Percentiles rank a stretch among this genome's conserved stretches.
phyloP scores from a whole-genome alignment of 441 rosid species.

The Geranium incanum region DNA sequence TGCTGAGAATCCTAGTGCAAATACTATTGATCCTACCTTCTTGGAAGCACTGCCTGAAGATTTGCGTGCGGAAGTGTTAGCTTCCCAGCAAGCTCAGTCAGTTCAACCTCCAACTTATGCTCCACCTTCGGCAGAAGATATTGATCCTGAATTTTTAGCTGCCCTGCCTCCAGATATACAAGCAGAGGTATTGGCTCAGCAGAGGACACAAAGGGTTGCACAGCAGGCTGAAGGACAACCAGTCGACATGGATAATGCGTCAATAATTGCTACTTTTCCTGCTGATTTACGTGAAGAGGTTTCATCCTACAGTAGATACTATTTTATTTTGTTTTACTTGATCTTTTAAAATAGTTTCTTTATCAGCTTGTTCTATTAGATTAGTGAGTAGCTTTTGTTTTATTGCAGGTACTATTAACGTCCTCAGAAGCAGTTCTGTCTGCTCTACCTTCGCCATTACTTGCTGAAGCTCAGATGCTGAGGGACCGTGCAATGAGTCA shows the following conservation, averaged over 20 bases:
- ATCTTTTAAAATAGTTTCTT: no score
- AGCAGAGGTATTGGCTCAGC: conserved; percentile 98
- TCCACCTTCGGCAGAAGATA: conserved; percentile 84
- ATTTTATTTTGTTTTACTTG: no score
- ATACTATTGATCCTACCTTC: conserved; percentile 94
- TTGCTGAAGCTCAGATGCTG: conserved; percentile 95
- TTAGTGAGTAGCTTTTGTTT: no score
- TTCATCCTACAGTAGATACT: no score
- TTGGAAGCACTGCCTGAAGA: conserved; percentile 96
- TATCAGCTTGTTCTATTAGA: no score
- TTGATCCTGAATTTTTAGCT: conserved; percentile 97
- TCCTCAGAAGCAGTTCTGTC: conserved; percentile 95
- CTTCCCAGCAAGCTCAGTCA: conserved; percentile 94
- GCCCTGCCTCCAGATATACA: conserved; percentile 98
- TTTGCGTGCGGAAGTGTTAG: conserved; percentile 88
- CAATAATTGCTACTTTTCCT: conserved; percentile 96
- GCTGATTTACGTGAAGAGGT: conserved; percentile 99
- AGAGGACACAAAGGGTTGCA: conserved; percentile 82
- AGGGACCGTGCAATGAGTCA: conserved; percentile 98
- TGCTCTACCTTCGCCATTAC: conserved; percentile 80
- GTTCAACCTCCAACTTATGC: conserved; percentile 79
- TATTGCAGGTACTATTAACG: conserved; percentile 77
- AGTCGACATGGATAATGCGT: conserved; percentile 98
- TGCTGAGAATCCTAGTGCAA: conserved; percentile 49
- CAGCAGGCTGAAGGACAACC: conserved; percentile 95